A percentile compares a stretch with the other conserved stretches of the same genome.
phyloP scores from a whole-genome alignment of 257 asterid species.

The Lavandula angustifolia region DNA sequence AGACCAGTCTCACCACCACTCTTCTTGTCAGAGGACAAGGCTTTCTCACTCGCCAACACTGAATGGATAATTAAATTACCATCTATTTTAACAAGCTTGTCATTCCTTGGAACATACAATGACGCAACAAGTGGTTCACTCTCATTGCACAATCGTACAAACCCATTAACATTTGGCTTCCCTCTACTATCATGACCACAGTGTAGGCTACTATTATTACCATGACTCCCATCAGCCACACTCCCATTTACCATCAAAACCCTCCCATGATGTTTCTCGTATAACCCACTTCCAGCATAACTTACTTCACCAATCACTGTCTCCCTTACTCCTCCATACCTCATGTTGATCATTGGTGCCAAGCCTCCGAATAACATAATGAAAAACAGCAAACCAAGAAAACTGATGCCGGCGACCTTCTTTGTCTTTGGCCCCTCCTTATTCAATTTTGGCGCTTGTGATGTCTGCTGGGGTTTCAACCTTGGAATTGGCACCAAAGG shows the following conservation, averaged over 20 bases:
- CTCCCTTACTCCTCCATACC: constrained; percentile 66
- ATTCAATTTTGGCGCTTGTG: constrained; percentile 42
- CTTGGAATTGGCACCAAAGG: constrained; percentile 88
- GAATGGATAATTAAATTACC: constrained; percentile 71
- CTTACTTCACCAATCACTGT: constrained; percentile 44
- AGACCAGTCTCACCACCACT: constrained; percentile 55
- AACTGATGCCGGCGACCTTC: constrained; percentile 83
- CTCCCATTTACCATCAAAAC: constrained; percentile 58
- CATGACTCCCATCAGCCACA: constrained; percentile 35
- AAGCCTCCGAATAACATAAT: constrained; percentile 73
- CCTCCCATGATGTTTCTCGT: constrained; percentile 54
- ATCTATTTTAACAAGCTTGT: constrained; percentile 67
- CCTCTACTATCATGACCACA: constrained; percentile 40
- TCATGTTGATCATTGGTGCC: constrained; percentile 63
- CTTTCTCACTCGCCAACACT: constrained; percentile 66
- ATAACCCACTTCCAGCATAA: constrained; percentile 39
- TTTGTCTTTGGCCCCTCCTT: constrained; percentile 63
- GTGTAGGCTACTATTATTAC: constrained; percentile 26
- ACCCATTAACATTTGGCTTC: constrained; percentile 30
- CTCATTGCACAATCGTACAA: constrained; percentile 40
- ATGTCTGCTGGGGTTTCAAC: constrained; percentile 53
- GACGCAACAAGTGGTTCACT: constrained; percentile 64
- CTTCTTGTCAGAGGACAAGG: constrained; percentile 48
- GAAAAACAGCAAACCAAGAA: constrained; percentile 71
- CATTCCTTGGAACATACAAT: constrained; percentile 65